Conservation (phyloP, 352 stramenopile species). For the Peronosclerospora sorghi region DNA sequence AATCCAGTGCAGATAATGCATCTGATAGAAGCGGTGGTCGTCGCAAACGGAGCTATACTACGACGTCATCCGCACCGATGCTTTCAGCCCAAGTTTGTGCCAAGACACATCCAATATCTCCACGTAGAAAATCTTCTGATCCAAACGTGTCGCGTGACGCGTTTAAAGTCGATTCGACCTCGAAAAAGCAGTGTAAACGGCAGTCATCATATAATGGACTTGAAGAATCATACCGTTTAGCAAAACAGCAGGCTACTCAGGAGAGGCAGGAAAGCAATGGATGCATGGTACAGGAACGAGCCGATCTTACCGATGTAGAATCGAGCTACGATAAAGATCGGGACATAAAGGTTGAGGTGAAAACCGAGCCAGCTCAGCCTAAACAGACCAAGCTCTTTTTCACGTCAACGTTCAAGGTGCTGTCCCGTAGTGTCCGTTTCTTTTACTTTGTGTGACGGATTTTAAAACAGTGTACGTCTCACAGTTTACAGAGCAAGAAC, state of each 20-base stretch:
- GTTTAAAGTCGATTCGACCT: conserved; percentile 11
- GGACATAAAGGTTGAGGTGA: conserved; percentile 12
- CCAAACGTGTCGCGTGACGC: conserved; percentile 11
- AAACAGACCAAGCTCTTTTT: conserved; percentile 49
- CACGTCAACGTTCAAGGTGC: conserved; percentile 52
- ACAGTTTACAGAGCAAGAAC: conserved; percentile 67
- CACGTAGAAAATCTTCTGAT: conserved; percentile 10
- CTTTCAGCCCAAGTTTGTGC: conserved; percentile 1
- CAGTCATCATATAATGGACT: conserved; percentile 32
- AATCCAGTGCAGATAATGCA: conserved; percentile 45
- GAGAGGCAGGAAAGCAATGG: conserved; percentile 8
- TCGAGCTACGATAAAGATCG: conserved; percentile 8
- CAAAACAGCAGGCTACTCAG: conserved; percentile 33
- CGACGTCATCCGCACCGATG: conserved; percentile 11
- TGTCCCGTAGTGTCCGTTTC: background rate
- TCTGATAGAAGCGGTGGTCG: conserved; percentile 37
- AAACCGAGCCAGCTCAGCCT: conserved; percentile 7
- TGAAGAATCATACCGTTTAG: conserved; percentile 19
- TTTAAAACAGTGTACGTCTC: conserved; percentile 1
- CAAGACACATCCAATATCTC: conserved; percentile 8
- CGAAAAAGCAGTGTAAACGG: conserved; percentile 42
- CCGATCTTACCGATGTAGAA: conserved; percentile 3
- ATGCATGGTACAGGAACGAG: background rate
- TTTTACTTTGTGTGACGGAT: background rate
- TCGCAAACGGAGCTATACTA: conserved; percentile 64